phyloP scores from a whole-genome alignment of 2,329 filamentous ascomycete species.

The Ceratocystis diversiconidia region DNA sequence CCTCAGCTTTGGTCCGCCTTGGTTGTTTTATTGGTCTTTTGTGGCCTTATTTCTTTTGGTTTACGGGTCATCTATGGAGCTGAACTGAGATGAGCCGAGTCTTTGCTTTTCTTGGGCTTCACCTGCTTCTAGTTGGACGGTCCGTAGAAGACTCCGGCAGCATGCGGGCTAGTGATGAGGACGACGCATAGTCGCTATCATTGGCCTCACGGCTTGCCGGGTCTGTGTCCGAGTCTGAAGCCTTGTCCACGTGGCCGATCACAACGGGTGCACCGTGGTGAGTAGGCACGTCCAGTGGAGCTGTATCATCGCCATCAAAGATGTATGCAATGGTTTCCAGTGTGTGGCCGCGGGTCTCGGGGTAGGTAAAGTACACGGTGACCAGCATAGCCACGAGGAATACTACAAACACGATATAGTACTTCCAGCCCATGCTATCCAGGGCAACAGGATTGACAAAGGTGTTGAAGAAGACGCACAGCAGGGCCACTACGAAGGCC shows the following conservation, averaged over 20 bases:
- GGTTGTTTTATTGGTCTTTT: not conserved
- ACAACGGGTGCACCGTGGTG: not conserved
- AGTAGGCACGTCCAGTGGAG: not conserved
- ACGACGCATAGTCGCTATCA: not conserved
- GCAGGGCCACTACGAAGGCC: slow-evolving; percentile 39
- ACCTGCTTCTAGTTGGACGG: not conserved
- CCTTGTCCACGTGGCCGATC: not conserved
- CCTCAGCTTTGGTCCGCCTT: not conserved
- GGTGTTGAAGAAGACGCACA: slow-evolving; percentile 30
- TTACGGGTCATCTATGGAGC: not conserved
- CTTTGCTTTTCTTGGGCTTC: not conserved
- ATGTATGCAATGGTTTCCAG: slow-evolving; percentile 20
- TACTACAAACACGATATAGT: slow-evolving; percentile 31
- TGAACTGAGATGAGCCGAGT: not conserved
- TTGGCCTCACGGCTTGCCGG: not conserved
- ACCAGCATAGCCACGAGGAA: slow-evolving; percentile 31
- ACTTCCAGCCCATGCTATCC: slow-evolving; percentile 29
- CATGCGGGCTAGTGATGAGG: not conserved
- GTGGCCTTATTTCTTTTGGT: not conserved
- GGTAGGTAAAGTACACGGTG: slow-evolving; percentile 67
- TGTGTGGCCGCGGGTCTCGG: slow-evolving; percentile 53
- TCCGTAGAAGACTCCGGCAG: not conserved
- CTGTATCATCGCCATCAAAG: slow-evolving; percentile 14
- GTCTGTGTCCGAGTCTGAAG: not conserved
- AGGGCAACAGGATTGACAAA: slow-evolving; percentile 34